Evolutionary conservation across 2,329 filamentous ascomycete genomes (phyloP), one percentile per base, ranked within the genome.

Genomic region (Trichoderma gracile): DNA sequence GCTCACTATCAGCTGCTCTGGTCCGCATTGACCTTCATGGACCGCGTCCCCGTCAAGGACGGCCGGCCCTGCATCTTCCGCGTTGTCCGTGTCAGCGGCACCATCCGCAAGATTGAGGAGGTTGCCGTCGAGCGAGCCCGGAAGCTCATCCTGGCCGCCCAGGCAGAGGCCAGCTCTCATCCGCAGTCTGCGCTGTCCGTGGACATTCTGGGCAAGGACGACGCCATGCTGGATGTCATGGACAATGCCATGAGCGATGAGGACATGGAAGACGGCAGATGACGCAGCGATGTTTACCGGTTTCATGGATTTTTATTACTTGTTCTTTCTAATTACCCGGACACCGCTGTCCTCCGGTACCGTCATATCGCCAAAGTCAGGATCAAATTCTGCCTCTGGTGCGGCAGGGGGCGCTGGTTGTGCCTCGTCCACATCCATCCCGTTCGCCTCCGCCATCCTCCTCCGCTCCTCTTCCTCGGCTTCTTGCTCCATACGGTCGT

Each of bases 91-190:
- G 92, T 97, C 15, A 95, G 91, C 68, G 95, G 94, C 17, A 99
- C 95, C 3, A 97, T 99, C 72, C 89, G 89, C 70, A 97, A 96
- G 77, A 89, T 88, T 2, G 93, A 98, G 77, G 89, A 96, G 74
- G 93, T 97, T 76, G 92, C 93, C 42, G 90, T 98, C 71, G 84
- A 88, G 4, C 83, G 91, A 66, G 91, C 92, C 47, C 88, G 90
- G 69, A 81, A 83, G 64, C 84, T 92, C 64, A 88, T 96, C 66
- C 79, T 90, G 49, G 84, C 86, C 33, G 87, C 89, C 59, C 85
- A 84, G 72, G 84, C 83, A 50, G 71, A 76, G 15, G 63, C 71
- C 0, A 62, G 46, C 6, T 66, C 63, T 23, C 45, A 46, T 5
- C 38, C 70, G n/a, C 68, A 67, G 46, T n/a, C 56, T 17, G 23